Conservation (phyloP, 306 rosid genomes). For the Casuarina glauca region DNA sequence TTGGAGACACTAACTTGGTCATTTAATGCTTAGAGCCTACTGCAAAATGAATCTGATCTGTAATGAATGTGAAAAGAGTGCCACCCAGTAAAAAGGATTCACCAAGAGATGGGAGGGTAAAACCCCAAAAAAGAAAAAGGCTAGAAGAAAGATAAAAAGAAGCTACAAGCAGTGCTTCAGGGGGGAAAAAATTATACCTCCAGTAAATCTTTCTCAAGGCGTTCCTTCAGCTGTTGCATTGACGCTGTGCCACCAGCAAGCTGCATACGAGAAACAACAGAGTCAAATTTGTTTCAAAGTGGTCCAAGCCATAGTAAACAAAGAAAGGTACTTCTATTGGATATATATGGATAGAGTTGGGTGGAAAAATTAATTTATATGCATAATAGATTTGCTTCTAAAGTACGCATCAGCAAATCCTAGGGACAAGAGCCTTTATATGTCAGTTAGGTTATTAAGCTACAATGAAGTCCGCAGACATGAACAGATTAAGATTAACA, state of each 20-base stretch:
- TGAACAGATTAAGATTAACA: background rate
- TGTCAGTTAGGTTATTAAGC: background rate
- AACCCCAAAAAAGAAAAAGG: background rate
- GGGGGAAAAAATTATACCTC: slow-evolving; percentile 52
- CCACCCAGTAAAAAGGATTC: background rate
- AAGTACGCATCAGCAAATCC: background rate
- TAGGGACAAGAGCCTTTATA: background rate
- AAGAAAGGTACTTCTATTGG: slow-evolving; percentile 4
- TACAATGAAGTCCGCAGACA: slow-evolving; percentile 3
- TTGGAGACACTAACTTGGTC: background rate
- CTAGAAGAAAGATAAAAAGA: background rate
- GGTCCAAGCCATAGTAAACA: background rate
- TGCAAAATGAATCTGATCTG: background rate
- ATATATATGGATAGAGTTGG: background rate
- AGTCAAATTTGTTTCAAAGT: slow-evolving; percentile 20
- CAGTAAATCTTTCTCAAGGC: slow-evolving; percentile 92
- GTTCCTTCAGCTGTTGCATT: slow-evolving; percentile 97
- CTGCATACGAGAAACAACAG: slow-evolving; percentile 42
- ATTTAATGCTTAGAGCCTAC: background rate
- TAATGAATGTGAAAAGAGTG: background rate
- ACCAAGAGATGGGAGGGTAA: background rate
- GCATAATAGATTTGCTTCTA: background rate
- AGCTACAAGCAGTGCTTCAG: background rate
- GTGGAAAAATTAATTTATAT: background rate
- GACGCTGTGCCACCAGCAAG: slow-evolving; percentile 99